These are phyloP conservation scores for Symbiodinium natans DNA, from an alignment of 73 alveolate genomes.

Conservation along the genomic window DNA sequence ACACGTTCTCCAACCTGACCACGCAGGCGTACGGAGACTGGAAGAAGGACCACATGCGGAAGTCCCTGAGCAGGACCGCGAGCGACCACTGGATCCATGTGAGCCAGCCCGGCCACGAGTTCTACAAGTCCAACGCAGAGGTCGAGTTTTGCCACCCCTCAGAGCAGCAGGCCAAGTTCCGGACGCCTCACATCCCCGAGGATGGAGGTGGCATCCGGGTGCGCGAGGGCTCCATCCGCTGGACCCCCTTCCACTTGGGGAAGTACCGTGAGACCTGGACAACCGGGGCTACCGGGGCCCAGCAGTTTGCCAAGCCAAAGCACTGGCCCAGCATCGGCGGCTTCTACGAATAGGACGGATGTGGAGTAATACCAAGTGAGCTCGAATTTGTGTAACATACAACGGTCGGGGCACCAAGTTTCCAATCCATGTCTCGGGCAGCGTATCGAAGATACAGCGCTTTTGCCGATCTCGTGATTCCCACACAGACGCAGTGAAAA, in stretches of 20 bases:
- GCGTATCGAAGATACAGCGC: background rate
- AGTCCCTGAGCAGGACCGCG: constrained; percentile 56
- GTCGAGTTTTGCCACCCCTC: constrained; percentile 56
- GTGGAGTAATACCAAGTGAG: too few relatives aligned
- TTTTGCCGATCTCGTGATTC: background rate
- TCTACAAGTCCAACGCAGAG: constrained; percentile 12
- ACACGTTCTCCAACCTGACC: constrained; percentile 53
- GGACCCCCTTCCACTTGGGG: constrained; percentile 73
- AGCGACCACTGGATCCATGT: constrained; percentile 77
- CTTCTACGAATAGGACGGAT: background rate
- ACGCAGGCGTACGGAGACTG: constrained; percentile 62
- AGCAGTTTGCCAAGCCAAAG: background rate
- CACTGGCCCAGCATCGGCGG: background rate
- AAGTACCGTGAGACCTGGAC: constrained; percentile 73
- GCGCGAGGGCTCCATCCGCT: constrained; percentile 73
- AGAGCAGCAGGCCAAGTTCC: constrained; percentile 68
- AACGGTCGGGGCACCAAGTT: too few relatives aligned
- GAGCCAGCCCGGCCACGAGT: constrained; percentile 28
- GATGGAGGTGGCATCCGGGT: constrained; percentile 91
- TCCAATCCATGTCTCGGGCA: too few relatives aligned
- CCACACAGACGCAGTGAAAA: background rate
- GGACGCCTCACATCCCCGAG: constrained; percentile 54
- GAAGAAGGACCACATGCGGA: constrained; percentile 57
- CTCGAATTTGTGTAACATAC: too few relatives aligned
- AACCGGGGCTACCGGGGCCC: background rate